Conservation (phyloP, 2,329 filamentous ascomycete species). For the Xylariaceae sp. region DNA sequence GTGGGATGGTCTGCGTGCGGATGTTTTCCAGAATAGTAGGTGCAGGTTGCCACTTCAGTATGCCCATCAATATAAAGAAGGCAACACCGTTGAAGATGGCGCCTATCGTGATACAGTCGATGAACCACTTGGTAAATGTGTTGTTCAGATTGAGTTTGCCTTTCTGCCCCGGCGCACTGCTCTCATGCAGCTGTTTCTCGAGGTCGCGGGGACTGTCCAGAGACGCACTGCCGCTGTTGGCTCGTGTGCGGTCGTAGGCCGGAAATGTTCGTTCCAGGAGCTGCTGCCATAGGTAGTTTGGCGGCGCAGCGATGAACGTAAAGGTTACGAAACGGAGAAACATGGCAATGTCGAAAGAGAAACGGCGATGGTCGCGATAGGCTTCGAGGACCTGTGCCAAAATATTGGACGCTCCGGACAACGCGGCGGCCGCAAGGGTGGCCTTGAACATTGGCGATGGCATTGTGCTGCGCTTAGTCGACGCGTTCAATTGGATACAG, state of each 20-base stretch:
- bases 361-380: slow-evolving; percentile 39
- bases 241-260: slow-evolving; percentile 32
- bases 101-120: slow-evolving; percentile 46
- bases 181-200: slow-evolving; percentile 23
- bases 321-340: slow-evolving; percentile 53
- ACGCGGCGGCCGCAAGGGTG: slow-evolving; percentile 48
- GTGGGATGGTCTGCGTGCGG: slow-evolving; percentile 41
- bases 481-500: no score
- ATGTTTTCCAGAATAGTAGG: slow-evolving; percentile 38
- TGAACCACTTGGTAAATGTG: slow-evolving; percentile 46
- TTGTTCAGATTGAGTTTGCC: slow-evolving; percentile 39
- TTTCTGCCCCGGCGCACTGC: slow-evolving; percentile 16
- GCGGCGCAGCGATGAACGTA: slow-evolving; percentile 50
- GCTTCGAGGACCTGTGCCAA: slow-evolving; percentile 52
- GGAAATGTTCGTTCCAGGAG: slow-evolving; percentile 51
- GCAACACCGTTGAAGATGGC: slow-evolving; percentile 44
- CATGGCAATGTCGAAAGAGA: slow-evolving; percentile 43
- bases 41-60: slow-evolving; percentile 38
- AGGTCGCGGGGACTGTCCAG: slow-evolving; percentile 17
- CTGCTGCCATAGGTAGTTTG: slow-evolving; percentile 57
- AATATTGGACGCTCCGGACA: slow-evolving; percentile 52
- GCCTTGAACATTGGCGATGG: slow-evolving; percentile 49
- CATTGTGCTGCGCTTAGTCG: slow-evolving; percentile 28
- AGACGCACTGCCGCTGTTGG: slow-evolving; percentile 1
- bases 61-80: slow-evolving; percentile 45